A percentile compares a stretch with the other conserved stretches of the same genome.
Conservation (phyloP, 805 yeast genomes). For the Tanozyma kutaoensis region DNA sequence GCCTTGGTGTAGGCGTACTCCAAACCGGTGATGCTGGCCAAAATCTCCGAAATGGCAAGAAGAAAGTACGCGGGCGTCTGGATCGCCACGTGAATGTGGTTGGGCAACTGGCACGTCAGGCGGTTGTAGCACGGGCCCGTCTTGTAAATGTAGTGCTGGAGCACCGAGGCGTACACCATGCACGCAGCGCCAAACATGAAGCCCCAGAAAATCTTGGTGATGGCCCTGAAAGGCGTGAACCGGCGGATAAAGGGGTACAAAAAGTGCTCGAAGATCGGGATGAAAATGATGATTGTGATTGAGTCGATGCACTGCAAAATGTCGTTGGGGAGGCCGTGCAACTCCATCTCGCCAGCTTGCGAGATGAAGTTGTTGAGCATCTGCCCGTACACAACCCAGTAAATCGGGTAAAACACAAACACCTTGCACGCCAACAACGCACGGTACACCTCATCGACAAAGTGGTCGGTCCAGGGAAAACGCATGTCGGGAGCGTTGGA, state of each 20-base stretch:
- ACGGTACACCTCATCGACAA: conserved; percentile 61
- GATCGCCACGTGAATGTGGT: conserved; percentile 51
- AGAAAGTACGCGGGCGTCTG: conserved; percentile 65
- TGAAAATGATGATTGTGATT: conserved; percentile 56
- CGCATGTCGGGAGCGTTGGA: conserved; percentile 32
- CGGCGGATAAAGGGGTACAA: conserved; percentile 33
- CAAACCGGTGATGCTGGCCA: conserved; percentile 70
- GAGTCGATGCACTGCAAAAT: conserved; percentile 67
- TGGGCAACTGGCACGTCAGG: too few relatives aligned
- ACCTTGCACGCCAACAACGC: conserved; percentile 62
- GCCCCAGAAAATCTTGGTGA: conserved; percentile 59
- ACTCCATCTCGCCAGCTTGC: conserved; percentile 63
- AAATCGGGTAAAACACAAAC: conserved; percentile 56
- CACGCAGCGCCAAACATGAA: conserved; percentile 51
- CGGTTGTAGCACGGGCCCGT: conserved; percentile 63
- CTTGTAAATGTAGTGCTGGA: conserved; percentile 55
- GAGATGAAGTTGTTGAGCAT: conserved; percentile 63
- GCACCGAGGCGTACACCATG: conserved; percentile 66
- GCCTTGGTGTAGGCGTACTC: conserved; percentile 82
- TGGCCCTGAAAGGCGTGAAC: conserved; percentile 51
- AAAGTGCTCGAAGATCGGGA: conserved; percentile 55
- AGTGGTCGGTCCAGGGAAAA: conserved; percentile 50
- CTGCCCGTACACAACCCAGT: conserved; percentile 62
- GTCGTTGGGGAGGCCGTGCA: conserved; percentile 73
- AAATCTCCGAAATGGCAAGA: conserved; percentile 64